Percentiles rank a stretch among this genome's conserved stretches.
phyloP scores from a whole-genome alignment of 192 early-diverging fungal genomes.

The Mortierella hygrophila region DNA sequence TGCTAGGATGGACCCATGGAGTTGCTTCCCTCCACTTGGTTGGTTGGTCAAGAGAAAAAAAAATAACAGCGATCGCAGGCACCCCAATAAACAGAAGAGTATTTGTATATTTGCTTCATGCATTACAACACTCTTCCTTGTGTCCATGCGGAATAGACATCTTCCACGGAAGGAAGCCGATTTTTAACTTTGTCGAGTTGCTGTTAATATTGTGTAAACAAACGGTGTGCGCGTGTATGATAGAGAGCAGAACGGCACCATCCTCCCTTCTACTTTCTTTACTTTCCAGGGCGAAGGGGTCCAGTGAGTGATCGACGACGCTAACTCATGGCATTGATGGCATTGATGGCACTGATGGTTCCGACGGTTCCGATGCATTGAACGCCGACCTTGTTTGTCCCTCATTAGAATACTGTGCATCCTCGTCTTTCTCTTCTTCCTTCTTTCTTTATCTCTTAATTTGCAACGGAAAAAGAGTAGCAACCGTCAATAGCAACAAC shows the following conservation, averaged over 20 bases:
- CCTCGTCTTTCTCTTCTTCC: not conserved
- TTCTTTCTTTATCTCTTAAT: not conserved
- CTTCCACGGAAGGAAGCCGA: not conserved
- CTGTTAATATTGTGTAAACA: not conserved
- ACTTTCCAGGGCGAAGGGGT: too few relatives aligned
- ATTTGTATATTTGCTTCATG: not conserved
- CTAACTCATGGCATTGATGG: too few relatives aligned
- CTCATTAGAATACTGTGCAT: too few relatives aligned
- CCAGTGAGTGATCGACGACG: too few relatives aligned
- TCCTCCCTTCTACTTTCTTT: too few relatives aligned
- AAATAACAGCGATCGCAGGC: too few relatives aligned
- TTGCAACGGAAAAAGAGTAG: not conserved
- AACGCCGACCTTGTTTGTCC: too few relatives aligned
- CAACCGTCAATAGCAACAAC: not conserved
- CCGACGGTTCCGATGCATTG: too few relatives aligned
- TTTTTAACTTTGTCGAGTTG: not conserved
- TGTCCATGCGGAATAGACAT: conserved; percentile 1
- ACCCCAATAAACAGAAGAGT: too few relatives aligned
- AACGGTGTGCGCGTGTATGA: not conserved
- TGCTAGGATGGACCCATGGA: not conserved
- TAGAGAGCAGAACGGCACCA: too few relatives aligned
- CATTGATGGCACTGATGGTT: too few relatives aligned
- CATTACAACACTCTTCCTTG: not conserved
- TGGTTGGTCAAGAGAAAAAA: not conserved
- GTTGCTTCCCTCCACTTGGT: conserved; percentile 3